A percentile compares a stretch with the other conserved stretches of the same genome.
phyloP scores from a whole-genome alignment of 2,329 filamentous ascomycete genomes.

The Teratosphaeria viscida region DNA sequence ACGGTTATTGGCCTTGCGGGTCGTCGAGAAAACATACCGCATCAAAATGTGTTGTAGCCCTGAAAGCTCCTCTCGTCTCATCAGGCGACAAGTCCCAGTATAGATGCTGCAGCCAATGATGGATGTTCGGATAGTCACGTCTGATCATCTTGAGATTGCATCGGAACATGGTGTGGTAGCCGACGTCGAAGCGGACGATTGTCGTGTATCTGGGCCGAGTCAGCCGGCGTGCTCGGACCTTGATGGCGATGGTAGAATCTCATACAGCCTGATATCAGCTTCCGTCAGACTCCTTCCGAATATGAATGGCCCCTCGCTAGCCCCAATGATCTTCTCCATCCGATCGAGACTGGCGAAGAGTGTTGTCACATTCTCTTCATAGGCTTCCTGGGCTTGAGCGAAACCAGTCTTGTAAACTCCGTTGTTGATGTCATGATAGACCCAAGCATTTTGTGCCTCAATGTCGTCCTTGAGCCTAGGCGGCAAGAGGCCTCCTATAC shows the following conservation, averaged over 20 bases:
- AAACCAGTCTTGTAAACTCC: conserved; percentile 56
- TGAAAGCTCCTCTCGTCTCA: conserved; percentile 33
- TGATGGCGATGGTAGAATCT: neutral
- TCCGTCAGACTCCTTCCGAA: conserved; percentile 70
- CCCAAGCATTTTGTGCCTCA: conserved; percentile 70
- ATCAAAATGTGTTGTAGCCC: conserved; percentile 35
- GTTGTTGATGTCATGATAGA: conserved; percentile 53
- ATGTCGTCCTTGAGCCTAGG: conserved; percentile 54
- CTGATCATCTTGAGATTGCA: conserved; percentile 55
- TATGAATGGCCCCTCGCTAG: conserved; percentile 52
- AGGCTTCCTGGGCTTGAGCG: conserved; percentile 71
- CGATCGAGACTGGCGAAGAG: conserved; percentile 71
- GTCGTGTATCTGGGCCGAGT: conserved; percentile 42
- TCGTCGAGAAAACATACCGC: conserved; percentile 1
- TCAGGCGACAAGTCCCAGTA: conserved; percentile 36
- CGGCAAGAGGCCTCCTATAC: conserved; percentile 52
- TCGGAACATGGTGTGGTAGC: conserved; percentile 83
- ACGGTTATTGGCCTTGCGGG: too few species aligned
- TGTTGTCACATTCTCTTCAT: conserved; percentile 55
- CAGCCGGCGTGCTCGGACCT: neutral
- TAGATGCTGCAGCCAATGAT: conserved; percentile 36
- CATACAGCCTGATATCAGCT: conserved; percentile 63
- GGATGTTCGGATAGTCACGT: conserved; percentile 45
- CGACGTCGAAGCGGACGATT: conserved; percentile 60
- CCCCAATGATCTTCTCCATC: conserved; percentile 58